Base-by-base conservation (phyloP, 2,329 filamentous ascomycete genomes). In the Hypoxylon sp. region DNA sequence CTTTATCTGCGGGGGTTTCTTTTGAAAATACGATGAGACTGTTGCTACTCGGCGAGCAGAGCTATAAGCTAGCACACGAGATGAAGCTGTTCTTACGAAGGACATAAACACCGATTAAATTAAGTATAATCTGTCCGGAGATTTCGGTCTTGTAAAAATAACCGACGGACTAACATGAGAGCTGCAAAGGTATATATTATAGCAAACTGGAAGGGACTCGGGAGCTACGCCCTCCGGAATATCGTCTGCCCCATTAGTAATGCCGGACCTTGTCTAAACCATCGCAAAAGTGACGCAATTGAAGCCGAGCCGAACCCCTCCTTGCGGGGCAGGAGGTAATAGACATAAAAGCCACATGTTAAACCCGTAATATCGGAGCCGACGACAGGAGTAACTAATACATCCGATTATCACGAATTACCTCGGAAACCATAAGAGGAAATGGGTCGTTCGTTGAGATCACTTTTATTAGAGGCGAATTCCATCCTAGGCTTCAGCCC, bases 261-360 rank as follows among this genome's bases (percentile, higher is more conserved):
- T 58, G 5, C 19, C 19, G 19, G 3, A 50, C 29, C 33, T 61
- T 35, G 26, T 26, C 51, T 54, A 57, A 55, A 33, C 24, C 57
- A 51, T 60, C 35, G 33, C 54, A 33, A 29, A 64, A 58, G 58
- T 70, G 65, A 70, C 68, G 68, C 68, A 50, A 70, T 66, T 57
- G 58, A 58, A 37, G 35, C 39, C 62, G 52, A 37, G 35, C 39
- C 62, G 52, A 47, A 39, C 65, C 61, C 68, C 56, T 68, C 50
- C 59, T 61, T 61, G 39, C 58, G 62, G 56, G 60, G 29, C 51
- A 26, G 17, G 51, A 50, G 26, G 54, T 33, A 56, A 3, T 33
- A 56, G 39, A 17, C 8, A 8, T 4, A 1, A 8, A 11, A 42
- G 39, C 6, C 17, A 22, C 39, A 11, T 44, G 14, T 44, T 57